These are phyloP conservation scores for Colletotrichum aenigma DNA, from an alignment of 2,329 filamentous ascomycete genomes.

Conservation along the genomic window DNA sequence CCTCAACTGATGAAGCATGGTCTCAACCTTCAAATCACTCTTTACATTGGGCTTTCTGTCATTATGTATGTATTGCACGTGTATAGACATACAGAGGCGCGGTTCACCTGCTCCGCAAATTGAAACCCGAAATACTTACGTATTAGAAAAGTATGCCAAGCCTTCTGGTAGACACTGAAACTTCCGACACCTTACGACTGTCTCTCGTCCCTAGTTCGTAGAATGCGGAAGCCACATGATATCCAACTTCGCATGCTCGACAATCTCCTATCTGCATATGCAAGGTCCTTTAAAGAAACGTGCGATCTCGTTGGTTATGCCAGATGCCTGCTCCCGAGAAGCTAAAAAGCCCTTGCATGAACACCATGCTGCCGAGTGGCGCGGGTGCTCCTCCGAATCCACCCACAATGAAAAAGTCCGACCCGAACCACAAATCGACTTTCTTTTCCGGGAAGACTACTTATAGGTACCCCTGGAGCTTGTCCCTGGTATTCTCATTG, in stretches of 20 bases:
- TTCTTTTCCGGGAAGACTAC: background rate
- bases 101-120: background rate
- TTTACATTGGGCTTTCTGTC: fast-evolving
- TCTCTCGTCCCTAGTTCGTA: too few species aligned
- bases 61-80: fast-evolving
- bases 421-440: background rate
- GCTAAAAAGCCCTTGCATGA: background rate
- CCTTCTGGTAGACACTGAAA: too few species aligned
- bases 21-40: fast-evolving
- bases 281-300: background rate
- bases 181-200: too few species aligned
- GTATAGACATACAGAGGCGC: background rate
- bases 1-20: fast-evolving
- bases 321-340: background rate
- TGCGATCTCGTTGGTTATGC: background rate
- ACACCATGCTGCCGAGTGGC: background rate
- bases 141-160: background rate
- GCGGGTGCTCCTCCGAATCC: background rate
- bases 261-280: background rate
- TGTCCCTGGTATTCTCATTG: background rate
- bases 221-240: background rate
- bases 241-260: background rate
- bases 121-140: fast-evolving
- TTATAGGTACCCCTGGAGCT: background rate
- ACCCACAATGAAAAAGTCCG: background rate